A percentile compares a stretch with the other conserved stretches of the same genome.
Conservation (phyloP, 495 filamentous ascomycete species). For the Aspergillus ostianus region DNA sequence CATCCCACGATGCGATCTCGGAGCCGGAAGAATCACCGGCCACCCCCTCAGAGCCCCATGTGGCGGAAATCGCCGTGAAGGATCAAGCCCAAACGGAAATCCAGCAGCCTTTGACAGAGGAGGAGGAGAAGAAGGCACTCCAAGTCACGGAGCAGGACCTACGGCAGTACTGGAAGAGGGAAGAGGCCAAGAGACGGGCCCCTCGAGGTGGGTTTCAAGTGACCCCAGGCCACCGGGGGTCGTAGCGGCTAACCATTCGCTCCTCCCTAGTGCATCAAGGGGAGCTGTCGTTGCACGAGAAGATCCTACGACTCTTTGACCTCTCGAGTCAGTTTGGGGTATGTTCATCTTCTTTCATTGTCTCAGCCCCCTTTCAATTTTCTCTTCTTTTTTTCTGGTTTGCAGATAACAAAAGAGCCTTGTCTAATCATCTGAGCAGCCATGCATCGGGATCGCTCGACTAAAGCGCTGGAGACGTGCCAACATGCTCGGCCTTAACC, state of each 20-base stretch:
- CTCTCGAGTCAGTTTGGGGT: constrained; percentile 86
- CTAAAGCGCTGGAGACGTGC: constrained; percentile 87
- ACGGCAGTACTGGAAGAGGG: constrained; percentile 65
- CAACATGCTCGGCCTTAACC: constrained; percentile 70
- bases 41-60: constrained; percentile 35
- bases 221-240: neutral
- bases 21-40: constrained; percentile 27
- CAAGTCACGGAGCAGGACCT: constrained; percentile 64
- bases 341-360: constrained; percentile 36
- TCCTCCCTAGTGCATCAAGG: constrained; percentile 62
- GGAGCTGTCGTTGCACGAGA: constrained; percentile 70
- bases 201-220: constrained; percentile 40
- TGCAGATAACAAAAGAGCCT: neutral
- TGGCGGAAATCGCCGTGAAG: constrained; percentile 48
- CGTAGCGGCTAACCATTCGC: neutral
- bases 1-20: constrained; percentile 22
- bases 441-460: constrained; percentile 81
- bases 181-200: constrained; percentile 59
- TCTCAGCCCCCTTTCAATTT: neutral
- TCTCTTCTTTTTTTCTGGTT: neutral
- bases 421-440: constrained; percentile 50
- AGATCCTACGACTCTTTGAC: constrained; percentile 86
- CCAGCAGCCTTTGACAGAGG: constrained; percentile 44
- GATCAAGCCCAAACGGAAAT: constrained; percentile 40
- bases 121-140: constrained; percentile 54